These are phyloP conservation scores for Cymbidium sinense DNA, from an alignment of 106 monocot species.

Conservation along the genomic window DNA sequence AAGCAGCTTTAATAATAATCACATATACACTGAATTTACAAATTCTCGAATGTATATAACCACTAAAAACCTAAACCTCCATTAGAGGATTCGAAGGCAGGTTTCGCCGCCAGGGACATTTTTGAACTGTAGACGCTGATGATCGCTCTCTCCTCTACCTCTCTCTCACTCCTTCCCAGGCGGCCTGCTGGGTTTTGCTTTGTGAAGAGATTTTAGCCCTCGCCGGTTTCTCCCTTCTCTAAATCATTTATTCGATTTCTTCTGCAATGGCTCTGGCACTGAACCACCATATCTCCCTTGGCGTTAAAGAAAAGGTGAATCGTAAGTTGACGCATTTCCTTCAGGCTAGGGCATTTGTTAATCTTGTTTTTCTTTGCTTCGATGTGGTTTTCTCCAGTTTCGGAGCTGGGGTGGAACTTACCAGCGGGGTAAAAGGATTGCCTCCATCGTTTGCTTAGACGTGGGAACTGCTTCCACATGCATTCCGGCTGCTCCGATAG, in stretches of 20 bases:
- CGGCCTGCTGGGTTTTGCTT: background rate
- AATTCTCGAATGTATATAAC: no score
- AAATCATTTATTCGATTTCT: background rate
- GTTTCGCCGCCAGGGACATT: no score
- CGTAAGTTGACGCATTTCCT: background rate
- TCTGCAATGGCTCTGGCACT: background rate
- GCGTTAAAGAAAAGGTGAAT: background rate
- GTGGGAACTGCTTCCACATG: slow-evolving; percentile 7
- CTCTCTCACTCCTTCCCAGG: background rate
- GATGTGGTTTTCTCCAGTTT: background rate
- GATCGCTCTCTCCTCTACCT: no score
- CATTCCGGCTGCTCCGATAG: slow-evolving; percentile 72
- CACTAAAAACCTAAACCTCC: no score
- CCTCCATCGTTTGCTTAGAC: background rate
- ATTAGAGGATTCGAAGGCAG: no score
- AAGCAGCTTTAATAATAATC: no score
- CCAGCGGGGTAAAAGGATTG: slow-evolving; percentile 4
- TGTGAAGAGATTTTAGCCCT: background rate
- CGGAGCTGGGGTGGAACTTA: background rate
- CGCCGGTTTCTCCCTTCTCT: background rate
- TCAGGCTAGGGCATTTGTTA: background rate
- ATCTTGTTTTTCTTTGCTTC: background rate
- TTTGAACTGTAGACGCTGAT: no score
- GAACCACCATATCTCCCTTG: background rate
- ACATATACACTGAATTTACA: no score